These are phyloP conservation scores for Globomyces pollinis-pini DNA, from an alignment of 192 early-diverging fungal genomes.

Conservation along the genomic window DNA sequence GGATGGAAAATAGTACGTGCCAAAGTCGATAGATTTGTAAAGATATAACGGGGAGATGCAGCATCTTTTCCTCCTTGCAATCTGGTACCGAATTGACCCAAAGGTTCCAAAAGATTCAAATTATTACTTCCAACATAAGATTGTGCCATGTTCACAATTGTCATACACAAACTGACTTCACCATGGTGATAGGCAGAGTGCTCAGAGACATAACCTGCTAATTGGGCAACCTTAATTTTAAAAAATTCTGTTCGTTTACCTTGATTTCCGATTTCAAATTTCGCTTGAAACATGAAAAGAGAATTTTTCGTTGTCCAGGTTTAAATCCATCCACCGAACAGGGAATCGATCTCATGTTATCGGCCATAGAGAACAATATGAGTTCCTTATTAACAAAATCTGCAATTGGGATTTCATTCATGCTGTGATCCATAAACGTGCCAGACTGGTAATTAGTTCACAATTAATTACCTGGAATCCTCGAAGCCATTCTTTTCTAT, in stretches of 20 bases:
- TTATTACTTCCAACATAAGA: constrained; percentile 96
- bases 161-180: constrained; percentile 70
- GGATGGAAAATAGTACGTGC: constrained; percentile 70
- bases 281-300: constrained; percentile 78
- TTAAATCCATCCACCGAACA: constrained; percentile 92
- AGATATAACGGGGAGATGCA: constrained; percentile 96
- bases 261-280: constrained; percentile 76
- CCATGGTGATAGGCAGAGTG: constrained; percentile 93
- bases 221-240: constrained; percentile 81
- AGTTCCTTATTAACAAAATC: constrained; percentile 96
- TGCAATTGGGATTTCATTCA: constrained; percentile 63
- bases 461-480: no score
- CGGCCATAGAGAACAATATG: constrained; percentile 88
- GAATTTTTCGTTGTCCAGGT: constrained; percentile 92
- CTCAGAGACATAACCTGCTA: constrained; percentile 84
- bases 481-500: constrained; percentile 91
- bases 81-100: constrained; percentile 89
- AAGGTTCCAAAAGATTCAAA: constrained; percentile 71
- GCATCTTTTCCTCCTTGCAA: constrained; percentile 86
- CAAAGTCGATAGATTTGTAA: constrained; percentile 64
- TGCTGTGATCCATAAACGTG: constrained; percentile 80
- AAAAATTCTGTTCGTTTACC: no score
- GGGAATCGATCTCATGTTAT: constrained; percentile 92
- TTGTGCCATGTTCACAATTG: constrained; percentile 90
- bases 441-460: constrained; percentile 64